These are phyloP conservation scores for Dichomitus squalens DNA, from an alignment of 1,284 basidiomycete genomes.

Conservation along the genomic window DNA sequence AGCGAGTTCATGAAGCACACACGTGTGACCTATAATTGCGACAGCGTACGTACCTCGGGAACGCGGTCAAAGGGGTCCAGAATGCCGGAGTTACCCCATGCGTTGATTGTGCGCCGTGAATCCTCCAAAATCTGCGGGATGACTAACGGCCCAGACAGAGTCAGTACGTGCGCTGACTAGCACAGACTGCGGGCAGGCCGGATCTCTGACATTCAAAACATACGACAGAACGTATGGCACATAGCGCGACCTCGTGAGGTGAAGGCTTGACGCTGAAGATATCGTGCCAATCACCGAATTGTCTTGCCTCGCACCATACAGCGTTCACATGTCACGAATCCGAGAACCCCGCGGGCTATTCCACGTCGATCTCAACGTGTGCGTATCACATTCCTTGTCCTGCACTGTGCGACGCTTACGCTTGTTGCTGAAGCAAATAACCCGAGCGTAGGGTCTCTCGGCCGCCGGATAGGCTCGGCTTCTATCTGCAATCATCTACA, in stretches of 20 bases:
- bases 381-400: neutral
- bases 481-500: constrained; percentile 11
- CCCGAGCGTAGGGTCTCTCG: neutral
- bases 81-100: constrained; percentile 61
- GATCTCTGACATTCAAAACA: neutral
- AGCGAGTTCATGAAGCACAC: neutral
- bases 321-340: neutral
- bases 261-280: no score
- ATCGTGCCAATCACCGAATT: no score
- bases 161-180: constrained; percentile 4
- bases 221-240: neutral
- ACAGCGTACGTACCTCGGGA: constrained; percentile 54
- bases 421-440: neutral
- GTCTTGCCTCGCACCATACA: no score
- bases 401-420: neutral
- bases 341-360: neutral
- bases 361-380: neutral
- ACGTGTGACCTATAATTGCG: constrained; percentile 11
- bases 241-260: neutral
- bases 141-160: constrained; percentile 39
- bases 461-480: constrained; percentile 3
- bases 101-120: constrained; percentile 55
- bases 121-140: constrained; percentile 66
- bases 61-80: constrained; percentile 72
- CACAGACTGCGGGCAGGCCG: neutral